Conservation (phyloP, 805 yeast genomes). For the Tetrapisispora phaffii region DNA sequence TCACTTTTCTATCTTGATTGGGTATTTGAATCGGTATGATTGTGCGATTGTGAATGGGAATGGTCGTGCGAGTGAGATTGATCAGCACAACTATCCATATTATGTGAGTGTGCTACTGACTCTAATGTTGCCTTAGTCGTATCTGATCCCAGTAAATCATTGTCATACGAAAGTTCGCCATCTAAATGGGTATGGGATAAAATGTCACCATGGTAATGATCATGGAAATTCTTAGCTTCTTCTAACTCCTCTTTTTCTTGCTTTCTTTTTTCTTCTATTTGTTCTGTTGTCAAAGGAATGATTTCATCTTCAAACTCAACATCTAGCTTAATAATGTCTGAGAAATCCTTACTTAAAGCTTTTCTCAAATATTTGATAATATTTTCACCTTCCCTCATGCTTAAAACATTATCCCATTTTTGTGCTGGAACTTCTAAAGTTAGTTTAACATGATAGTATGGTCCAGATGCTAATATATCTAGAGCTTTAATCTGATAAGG, state of each 20-base stretch:
- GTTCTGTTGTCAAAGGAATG: background rate
- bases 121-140: background rate
- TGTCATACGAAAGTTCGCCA: background rate
- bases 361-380: slow-evolving; percentile 32
- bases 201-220: slow-evolving; percentile 1
- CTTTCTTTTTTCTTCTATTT: background rate
- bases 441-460: slow-evolving; percentile 36
- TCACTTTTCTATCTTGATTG: background rate
- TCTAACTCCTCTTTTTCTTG: slow-evolving; percentile 1
- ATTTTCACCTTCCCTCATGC: slow-evolving; percentile 34
- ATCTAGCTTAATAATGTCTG: slow-evolving; percentile 35
- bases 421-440: slow-evolving; percentile 34
- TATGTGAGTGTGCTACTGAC: background rate
- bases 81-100: slow-evolving; percentile 4
- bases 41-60: slow-evolving; percentile 12
- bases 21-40: background rate
- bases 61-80: slow-evolving; percentile 7
- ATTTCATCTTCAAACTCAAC: slow-evolving; percentile 33
- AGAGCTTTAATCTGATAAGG: slow-evolving; percentile 34
- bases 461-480: slow-evolving; percentile 47
- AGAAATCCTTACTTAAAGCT: slow-evolving; percentile 31
- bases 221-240: slow-evolving; percentile 1
- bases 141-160: background rate
- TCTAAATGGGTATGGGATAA: slow-evolving; percentile 1
- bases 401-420: slow-evolving; percentile 37